Evolutionary conservation across 2,329 filamentous ascomycete species (phyloP).

Genomic region (Penicillium fuscoglaucum): DNA sequence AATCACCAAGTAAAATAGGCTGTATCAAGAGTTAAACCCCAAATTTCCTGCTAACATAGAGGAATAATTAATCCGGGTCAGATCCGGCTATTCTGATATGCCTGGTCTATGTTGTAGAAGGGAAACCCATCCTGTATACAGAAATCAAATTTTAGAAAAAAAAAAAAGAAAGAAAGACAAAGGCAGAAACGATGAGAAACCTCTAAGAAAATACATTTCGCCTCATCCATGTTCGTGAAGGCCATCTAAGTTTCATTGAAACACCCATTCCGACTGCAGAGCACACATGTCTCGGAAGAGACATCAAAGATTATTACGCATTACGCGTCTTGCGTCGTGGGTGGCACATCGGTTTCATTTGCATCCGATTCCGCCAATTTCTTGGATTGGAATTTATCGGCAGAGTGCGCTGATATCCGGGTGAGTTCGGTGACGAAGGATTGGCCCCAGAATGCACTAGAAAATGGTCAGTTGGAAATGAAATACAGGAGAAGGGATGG

Average conservation of each 20-base stretch:
- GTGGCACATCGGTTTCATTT: slow-evolving; percentile 1
- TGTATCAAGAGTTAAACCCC: too few relatives aligned
- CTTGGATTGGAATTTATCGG: slow-evolving; percentile 39
- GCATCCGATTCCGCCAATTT: slow-evolving; percentile 22
- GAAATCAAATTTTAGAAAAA: not conserved
- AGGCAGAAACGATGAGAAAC: slow-evolving; percentile 7
- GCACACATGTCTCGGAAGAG: not conserved
- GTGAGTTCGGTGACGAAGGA: slow-evolving; percentile 84
- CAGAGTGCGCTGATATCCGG: slow-evolving; percentile 52
- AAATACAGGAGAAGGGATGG: not conserved
- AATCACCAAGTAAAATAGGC: too few relatives aligned
- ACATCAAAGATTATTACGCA: slow-evolving; percentile 8
- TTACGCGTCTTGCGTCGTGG: slow-evolving; percentile 3
- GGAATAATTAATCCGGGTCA: not conserved
- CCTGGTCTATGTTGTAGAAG: not conserved
- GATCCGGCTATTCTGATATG: not conserved
- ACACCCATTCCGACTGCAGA: not conserved
- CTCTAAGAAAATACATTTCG: slow-evolving; percentile 23
- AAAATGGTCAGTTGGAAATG: slow-evolving; percentile 22
- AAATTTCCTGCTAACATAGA: not conserved
- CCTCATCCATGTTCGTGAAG: slow-evolving; percentile 30
- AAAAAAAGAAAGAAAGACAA: slow-evolving; percentile 8
- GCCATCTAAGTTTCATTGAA: slow-evolving; percentile 26
- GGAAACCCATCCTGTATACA: slow-evolving; percentile 9
- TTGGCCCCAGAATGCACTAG: slow-evolving; percentile 88